phyloP scores from a whole-genome alignment of 345 rosid genomes.

The Melastoma malabathricum region DNA sequence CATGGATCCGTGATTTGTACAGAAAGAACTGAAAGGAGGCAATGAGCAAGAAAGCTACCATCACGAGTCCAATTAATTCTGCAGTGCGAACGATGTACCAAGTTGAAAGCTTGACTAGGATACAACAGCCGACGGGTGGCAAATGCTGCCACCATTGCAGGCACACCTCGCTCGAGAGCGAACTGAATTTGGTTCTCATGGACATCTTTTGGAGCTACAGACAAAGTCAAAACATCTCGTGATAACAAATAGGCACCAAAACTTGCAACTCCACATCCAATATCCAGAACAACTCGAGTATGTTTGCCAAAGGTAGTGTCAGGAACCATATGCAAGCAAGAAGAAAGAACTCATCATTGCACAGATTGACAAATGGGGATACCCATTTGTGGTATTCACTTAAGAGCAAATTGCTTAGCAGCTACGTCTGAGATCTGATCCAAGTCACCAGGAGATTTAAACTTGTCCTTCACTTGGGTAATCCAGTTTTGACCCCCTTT shows the following conservation, averaged over 20 bases:
- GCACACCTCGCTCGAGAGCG: constrained; percentile 98
- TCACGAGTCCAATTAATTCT: constrained; percentile 99
- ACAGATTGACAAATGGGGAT: not conserved
- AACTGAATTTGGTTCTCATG: constrained; percentile 98
- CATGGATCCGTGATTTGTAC: too few relatives aligned
- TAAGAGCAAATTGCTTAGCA: not conserved
- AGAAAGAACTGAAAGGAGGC: not conserved
- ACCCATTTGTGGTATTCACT: not conserved
- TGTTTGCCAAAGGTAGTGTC: constrained; percentile 63
- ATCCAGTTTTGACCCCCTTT: constrained; percentile 99
- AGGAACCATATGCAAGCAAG: constrained; percentile 57
- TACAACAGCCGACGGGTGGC: constrained; percentile 59
- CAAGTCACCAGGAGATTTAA: constrained; percentile 92
- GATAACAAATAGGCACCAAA: constrained; percentile 91
- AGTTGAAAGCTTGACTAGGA: constrained; percentile 96
- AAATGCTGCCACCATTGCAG: constrained; percentile 96
- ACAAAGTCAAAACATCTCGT: constrained; percentile 65
- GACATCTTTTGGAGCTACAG: constrained; percentile 98
- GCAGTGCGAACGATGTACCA: constrained; percentile 96
- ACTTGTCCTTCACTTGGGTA: constrained; percentile 50
- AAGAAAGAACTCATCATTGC: constrained; percentile 4
- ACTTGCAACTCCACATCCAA: constrained; percentile 98
- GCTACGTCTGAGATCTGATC: constrained; percentile 71
- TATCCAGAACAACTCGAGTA: constrained; percentile 65
- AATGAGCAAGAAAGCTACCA: constrained; percentile 33